Base-by-base conservation (phyloP, 768 basidiomycete genomes). In the Pluteus cervinus region DNA sequence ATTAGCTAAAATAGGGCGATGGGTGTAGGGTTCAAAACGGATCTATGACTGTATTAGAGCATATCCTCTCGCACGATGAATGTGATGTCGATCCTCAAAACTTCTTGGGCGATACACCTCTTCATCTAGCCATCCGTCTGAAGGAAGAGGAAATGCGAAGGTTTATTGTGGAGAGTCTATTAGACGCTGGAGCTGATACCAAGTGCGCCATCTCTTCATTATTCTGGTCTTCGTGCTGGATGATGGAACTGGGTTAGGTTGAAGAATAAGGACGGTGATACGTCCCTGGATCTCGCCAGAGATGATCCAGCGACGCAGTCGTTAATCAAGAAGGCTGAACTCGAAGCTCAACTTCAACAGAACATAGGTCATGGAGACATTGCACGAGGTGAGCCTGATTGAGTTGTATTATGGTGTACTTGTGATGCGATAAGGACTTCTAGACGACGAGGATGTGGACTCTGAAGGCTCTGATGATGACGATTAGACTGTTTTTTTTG, bases 31-130 rank as follows among this genome's bases (percentile, higher is more conserved):
- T 32, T 38, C 17, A 50, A 25, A 33, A 3, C 52, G 81, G 78
- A 16, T 81, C 76, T 17, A 68, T 67, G 1, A 70, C 72, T 20
- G 78, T 81, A 33, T 63, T 89, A 3, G 85, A 89, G 44, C 67
- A 81, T 38, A 75, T 91, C 46, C 69, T 92, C 23, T 74, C 73
- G 4, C 67, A 78, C 49, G 84, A 88, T 8, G 73, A 69, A 4
- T 89, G 86, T 61, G 87, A 90, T 51, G 86, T 89, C 35, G 87
- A 92, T 54, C 76, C 78, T 12, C 65, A 75, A 50, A 90, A 90
- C 58, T 68, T 69, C 14, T 52, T 83, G 20, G 78, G 70, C 7
- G 76, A 78, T 5, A 91, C 89, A 1, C 89, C 89, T 3, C 65
- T 92, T 11, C 88, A 90, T 55, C 69, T 87, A 17, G 87, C 86